phyloP scores from a whole-genome alignment of 1,284 basidiomycete genomes.

The Mrakiaceae sp. region DNA sequence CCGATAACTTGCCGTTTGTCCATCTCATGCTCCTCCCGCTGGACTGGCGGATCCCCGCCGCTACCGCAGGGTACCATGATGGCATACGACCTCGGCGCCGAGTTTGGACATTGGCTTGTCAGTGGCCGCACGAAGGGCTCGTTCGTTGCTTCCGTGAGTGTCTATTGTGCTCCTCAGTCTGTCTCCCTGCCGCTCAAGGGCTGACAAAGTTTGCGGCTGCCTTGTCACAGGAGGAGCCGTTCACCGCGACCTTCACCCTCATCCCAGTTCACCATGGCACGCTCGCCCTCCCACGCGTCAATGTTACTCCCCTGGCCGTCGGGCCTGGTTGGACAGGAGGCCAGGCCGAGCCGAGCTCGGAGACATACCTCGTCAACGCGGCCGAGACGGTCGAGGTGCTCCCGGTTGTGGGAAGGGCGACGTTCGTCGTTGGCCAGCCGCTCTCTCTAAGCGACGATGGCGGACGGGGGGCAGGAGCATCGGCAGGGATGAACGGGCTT shows the following conservation, averaged over 20 bases:
- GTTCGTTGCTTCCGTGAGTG: conserved; percentile 6
- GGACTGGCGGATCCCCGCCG: not conserved
- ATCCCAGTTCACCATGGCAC: conserved; percentile 12
- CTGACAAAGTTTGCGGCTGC: not conserved
- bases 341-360: conserved; percentile 19
- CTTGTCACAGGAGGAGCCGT: conserved; percentile 1
- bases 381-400: conserved; percentile 29
- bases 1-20: not conserved
- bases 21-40: conserved; percentile 8
- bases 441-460: too few relatives aligned
- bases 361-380: conserved; percentile 33
- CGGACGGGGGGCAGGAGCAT: too few relatives aligned
- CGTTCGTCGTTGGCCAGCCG: conserved; percentile 23
- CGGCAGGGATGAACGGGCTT: too few relatives aligned
- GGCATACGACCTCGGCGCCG: conserved; percentile 13
- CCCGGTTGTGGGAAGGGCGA: conserved; percentile 26
- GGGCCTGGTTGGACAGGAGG: not conserved
- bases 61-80: not conserved
- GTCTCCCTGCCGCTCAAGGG: not conserved
- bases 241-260: conserved; percentile 5
- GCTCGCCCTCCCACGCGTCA: conserved; percentile 10
- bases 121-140: conserved; percentile 12
- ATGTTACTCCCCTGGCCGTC: not conserved
- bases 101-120: conserved; percentile 14
- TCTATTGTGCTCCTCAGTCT: not conserved